Conservation (phyloP, 164 flowering plant genomes). For the Kalanchoe fedtschenkoi region DNA sequence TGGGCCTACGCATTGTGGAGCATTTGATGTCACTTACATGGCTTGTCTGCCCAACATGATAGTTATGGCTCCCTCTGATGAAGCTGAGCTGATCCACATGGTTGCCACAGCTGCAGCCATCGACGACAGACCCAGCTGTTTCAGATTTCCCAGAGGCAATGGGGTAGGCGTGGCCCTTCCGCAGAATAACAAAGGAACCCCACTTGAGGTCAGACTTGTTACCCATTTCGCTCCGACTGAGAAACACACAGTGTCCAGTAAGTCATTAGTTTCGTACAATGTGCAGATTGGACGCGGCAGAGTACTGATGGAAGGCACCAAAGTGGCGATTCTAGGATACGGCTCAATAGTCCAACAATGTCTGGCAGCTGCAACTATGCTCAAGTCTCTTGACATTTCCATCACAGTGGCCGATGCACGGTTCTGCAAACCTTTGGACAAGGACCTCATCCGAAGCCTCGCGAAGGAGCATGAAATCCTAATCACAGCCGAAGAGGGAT, state of each 20-base stretch:
- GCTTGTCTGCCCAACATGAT: conserved; percentile 94
- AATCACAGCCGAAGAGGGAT: conserved; percentile 78
- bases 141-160: conserved; percentile 86
- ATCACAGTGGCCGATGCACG: conserved; percentile 81
- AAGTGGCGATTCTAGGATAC: conserved; percentile 73
- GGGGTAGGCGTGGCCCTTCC: conserved; percentile 64
- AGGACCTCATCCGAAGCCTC: conserved; percentile 47
- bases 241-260: neutral
- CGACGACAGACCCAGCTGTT: conserved; percentile 84
- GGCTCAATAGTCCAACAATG: conserved; percentile 74
- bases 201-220: conserved; percentile 51
- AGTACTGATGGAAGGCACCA: conserved; percentile 59
- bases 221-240: neutral
- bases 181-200: conserved; percentile 57
- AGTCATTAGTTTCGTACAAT: neutral
- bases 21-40: conserved; percentile 89
- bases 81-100: conserved; percentile 85
- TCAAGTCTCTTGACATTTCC: conserved; percentile 25
- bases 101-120: conserved; percentile 86
- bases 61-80: conserved; percentile 93
- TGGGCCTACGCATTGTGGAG: conserved; percentile 96
- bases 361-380: conserved; percentile 47
- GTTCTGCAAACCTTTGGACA: conserved; percentile 84
- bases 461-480: conserved; percentile 70
- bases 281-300: conserved; percentile 82